phyloP scores from a whole-genome alignment of 495 filamentous ascomycete genomes.

The Aspergillus diversus region DNA sequence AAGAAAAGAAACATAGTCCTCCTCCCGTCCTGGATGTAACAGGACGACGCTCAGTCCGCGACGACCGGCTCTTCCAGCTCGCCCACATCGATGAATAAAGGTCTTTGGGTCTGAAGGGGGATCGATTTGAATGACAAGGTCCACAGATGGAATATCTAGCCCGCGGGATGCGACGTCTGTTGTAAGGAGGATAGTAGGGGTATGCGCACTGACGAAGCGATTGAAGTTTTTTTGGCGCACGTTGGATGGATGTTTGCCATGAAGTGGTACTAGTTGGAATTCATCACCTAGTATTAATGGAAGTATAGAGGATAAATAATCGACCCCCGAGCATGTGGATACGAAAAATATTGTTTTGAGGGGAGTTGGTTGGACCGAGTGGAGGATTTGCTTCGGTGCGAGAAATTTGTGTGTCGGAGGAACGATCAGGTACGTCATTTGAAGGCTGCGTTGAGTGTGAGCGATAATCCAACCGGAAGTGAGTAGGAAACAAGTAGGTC shows the following conservation, averaged over 20 bases:
- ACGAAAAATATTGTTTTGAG: conserved; percentile 90
- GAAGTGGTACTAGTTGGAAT: conserved; percentile 75
- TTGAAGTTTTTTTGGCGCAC: conserved; percentile 80
- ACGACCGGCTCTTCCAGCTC: conserved; percentile 88
- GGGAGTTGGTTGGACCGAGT: conserved; percentile 67
- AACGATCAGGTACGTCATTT: conserved; percentile 82
- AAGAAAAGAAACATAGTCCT: conserved; percentile 86
- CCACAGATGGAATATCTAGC: conserved; percentile 92
- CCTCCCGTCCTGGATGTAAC: conserved; percentile 79
- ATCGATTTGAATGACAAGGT: conserved; percentile 92
- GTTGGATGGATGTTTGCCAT: conserved; percentile 84
- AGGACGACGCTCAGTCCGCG: conserved; percentile 83
- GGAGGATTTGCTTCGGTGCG: conserved; percentile 70
- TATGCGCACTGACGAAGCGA: conserved; percentile 68
- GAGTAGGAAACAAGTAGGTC: not conserved
- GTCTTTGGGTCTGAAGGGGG: conserved; percentile 90
- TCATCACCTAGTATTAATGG: conserved; percentile 61
- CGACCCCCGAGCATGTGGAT: conserved; percentile 92
- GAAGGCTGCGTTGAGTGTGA: conserved; percentile 54
- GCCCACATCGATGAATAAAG: conserved; percentile 93
- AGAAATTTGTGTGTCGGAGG: conserved; percentile 78
- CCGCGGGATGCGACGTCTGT: conserved; percentile 85
- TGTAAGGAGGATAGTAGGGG: conserved; percentile 80
- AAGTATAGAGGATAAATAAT: conserved; percentile 83
- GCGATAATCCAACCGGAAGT: not conserved